These are phyloP conservation scores for Debaryomyces tyrocola DNA, from an alignment of 805 yeast genomes.

Conservation along the genomic window DNA sequence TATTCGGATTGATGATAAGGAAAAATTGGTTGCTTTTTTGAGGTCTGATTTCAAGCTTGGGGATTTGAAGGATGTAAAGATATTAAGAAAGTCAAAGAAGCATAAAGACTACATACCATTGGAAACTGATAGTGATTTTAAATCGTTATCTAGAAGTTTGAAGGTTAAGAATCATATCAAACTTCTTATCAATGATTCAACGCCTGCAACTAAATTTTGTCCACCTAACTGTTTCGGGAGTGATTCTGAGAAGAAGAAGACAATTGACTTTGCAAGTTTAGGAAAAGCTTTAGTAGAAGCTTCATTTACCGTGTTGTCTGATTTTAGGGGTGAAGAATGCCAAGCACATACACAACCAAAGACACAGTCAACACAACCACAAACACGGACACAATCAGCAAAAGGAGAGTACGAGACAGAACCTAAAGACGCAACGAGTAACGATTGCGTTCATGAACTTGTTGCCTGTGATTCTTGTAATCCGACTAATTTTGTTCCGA, in stretches of 20 bases:
- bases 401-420: background rate
- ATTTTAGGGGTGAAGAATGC: background rate
- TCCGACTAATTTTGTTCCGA: conserved; percentile 31
- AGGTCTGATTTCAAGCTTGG: background rate
- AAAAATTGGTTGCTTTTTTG: conserved; percentile 9
- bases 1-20: conserved; percentile 10
- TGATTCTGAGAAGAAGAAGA: conserved; percentile 5
- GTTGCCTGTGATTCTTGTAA: conserved; percentile 38
- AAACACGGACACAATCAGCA: background rate
- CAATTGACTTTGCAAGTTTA: conserved; percentile 20
- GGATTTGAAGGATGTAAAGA: conserved; percentile 9
- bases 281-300: conserved; percentile 27
- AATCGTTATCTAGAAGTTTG: conserved; percentile 44
- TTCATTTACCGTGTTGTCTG: conserved; percentile 17
- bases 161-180: conserved; percentile 46
- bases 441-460: conserved; percentile 18
- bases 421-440: background rate
- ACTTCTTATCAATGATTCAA: conserved; percentile 25
- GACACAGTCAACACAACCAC: background rate
- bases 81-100: conserved; percentile 48
- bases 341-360: background rate
- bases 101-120: conserved; percentile 40
- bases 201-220: conserved; percentile 1
- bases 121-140: conserved; percentile 40
- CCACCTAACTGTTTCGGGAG: background rate